These are phyloP conservation scores for Tephrocybe rancida DNA, from an alignment of 768 basidiomycete genomes.

Conservation along the genomic window DNA sequence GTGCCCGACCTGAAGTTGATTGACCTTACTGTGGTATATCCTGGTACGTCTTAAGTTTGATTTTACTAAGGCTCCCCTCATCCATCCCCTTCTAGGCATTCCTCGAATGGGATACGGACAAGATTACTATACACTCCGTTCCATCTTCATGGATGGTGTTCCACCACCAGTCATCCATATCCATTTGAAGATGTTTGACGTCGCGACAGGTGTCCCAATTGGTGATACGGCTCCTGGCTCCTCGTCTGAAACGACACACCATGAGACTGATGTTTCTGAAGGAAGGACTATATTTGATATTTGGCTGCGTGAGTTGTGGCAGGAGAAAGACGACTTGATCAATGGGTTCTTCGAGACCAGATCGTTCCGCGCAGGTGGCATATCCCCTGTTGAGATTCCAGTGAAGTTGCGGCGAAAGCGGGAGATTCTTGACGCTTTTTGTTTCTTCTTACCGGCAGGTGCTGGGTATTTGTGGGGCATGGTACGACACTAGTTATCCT, in stretches of 20 bases:
- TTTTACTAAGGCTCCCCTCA: neutral
- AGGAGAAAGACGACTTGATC: conserved; percentile 81
- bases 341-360: conserved; percentile 61
- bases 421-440: conserved; percentile 70
- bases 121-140: conserved; percentile 85
- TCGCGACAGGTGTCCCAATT: conserved; percentile 67
- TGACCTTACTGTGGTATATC: conserved; percentile 93
- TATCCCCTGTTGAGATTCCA: conserved; percentile 52
- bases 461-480: conserved; percentile 50
- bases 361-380: conserved; percentile 37
- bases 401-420: conserved; percentile 52
- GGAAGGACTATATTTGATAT: conserved; percentile 73
- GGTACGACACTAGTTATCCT: conserved; percentile 27
- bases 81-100: conserved; percentile 50
- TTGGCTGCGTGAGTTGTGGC: conserved; percentile 86
- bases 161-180: conserved; percentile 87
- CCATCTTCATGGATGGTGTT: conserved; percentile 80
- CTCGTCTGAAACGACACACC: conserved; percentile 24
- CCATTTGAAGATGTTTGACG: conserved; percentile 81
- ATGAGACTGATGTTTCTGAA: conserved; percentile 54
- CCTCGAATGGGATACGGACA: conserved; percentile 84
- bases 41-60: conserved; percentile 51
- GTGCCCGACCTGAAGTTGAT: conserved; percentile 78
- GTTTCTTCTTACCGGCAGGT: conserved; percentile 66
- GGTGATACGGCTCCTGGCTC: conserved; percentile 50